A percentile compares a stretch with the other conserved stretches of the same genome.
These are phyloP conservation scores for Paramecium caudatum DNA, from an alignment of 73 alveolate genomes.

Conservation along the genomic window DNA sequence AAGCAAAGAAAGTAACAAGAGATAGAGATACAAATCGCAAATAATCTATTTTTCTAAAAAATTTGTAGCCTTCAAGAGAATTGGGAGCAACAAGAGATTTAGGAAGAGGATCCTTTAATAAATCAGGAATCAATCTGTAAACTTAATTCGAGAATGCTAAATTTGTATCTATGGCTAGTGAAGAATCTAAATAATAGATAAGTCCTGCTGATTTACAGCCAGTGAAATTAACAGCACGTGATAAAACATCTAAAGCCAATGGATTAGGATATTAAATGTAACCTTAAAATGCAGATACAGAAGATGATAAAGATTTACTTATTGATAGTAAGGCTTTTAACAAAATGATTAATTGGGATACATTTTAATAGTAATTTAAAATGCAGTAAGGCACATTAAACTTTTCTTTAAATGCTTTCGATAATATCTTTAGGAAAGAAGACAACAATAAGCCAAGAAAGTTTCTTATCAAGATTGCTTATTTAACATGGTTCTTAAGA, in stretches of 20 bases:
- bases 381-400: constrained; percentile 52
- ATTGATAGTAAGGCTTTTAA: constrained; percentile 46
- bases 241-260: constrained; percentile 1
- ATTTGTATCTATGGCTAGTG: constrained; percentile 51
- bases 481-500: constrained; percentile 67
- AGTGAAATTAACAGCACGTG: background rate
- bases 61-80: background rate
- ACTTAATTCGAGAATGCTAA: constrained; percentile 11
- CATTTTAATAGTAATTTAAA: constrained; percentile 38
- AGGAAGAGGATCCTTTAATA: background rate
- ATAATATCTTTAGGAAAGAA: constrained; percentile 52
- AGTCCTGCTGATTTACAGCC: background rate
- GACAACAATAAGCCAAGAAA: constrained; percentile 63
- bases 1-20: background rate
- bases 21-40: background rate
- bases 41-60: constrained; percentile 10
- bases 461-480: constrained; percentile 32
- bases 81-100: background rate
- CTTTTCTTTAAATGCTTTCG: constrained; percentile 46
- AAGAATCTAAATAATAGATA: constrained; percentile 6
- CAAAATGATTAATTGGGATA: constrained; percentile 59
- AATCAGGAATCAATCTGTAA: background rate
- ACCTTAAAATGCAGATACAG: background rate
- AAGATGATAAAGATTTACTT: constrained; percentile 61
- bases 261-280: constrained; percentile 47